A percentile compares a stretch with the other conserved stretches of the same genome.
These are phyloP conservation scores for Camellia lanceoleosa DNA, from an alignment of 148 eudicot species.

Conservation along the genomic window DNA sequence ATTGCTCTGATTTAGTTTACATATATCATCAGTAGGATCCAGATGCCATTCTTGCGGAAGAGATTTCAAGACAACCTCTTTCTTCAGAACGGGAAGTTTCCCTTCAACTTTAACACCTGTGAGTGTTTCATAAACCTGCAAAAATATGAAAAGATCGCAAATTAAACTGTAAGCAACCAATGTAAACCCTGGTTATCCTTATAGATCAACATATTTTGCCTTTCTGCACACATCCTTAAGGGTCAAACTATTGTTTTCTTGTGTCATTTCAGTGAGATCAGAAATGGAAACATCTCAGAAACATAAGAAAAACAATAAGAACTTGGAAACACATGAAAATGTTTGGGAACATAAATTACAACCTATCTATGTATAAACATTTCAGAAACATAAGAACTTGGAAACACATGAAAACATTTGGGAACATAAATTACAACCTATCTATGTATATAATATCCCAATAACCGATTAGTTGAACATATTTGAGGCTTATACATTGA, in stretches of 20 bases:
- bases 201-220: neutral
- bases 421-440: neutral
- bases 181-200: neutral
- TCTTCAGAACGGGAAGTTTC: constrained; percentile 55
- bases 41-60: constrained; percentile 86
- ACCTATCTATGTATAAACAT: too few relatives aligned
- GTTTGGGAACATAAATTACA: neutral
- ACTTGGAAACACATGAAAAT: too few relatives aligned
- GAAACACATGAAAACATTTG: neutral
- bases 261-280: neutral
- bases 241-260: neutral
- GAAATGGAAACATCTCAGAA: neutral
- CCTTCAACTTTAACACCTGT: constrained; percentile 96
- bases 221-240: neutral
- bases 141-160: constrained; percentile 14
- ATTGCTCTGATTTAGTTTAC: constrained; percentile 45
- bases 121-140: constrained; percentile 88
- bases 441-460: too few relatives aligned
- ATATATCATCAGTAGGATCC: constrained; percentile 69
- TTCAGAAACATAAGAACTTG: too few relatives aligned
- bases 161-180: neutral
- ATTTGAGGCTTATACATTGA: neutral
- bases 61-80: constrained; percentile 60
- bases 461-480: neutral
- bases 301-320: neutral